phyloP scores from a whole-genome alignment of 306 rosid species.

The Arachis hypogaea region DNA sequence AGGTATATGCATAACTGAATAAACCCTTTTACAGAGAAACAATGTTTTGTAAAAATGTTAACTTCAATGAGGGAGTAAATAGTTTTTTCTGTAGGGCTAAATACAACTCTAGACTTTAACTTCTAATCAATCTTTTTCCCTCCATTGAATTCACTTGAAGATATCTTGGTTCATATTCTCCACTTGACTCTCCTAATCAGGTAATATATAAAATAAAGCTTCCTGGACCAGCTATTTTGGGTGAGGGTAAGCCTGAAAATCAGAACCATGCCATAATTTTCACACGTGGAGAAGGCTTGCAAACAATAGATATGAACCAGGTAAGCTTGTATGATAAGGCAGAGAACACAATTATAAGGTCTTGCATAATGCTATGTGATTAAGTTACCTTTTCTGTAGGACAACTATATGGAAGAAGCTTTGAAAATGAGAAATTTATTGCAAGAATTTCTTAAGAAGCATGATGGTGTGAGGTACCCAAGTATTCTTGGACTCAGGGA shows the following conservation, averaged over 20 bases:
- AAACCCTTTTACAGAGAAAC: conserved; percentile 14
- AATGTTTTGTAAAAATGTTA: background rate
- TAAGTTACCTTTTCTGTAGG: conserved; percentile 51
- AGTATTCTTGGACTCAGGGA: conserved; percentile 96
- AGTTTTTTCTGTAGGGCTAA: background rate
- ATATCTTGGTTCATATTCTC: conserved; percentile 21
- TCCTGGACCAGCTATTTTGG: conserved; percentile 94
- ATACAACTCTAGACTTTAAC: background rate
- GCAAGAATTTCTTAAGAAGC: conserved; percentile 87
- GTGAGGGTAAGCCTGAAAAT: conserved; percentile 99
- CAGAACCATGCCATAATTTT: conserved; percentile 97
- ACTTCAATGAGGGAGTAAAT: conserved; percentile 6
- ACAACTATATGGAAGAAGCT: conserved; percentile 99
- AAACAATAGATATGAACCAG: conserved; percentile 98
- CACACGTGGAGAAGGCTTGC: conserved; percentile 96
- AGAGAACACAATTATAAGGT: conserved; percentile 9
- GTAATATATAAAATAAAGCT: conserved; percentile 91
- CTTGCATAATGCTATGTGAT: conserved; percentile 26
- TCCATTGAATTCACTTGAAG: conserved; percentile 15
- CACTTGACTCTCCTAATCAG: conserved; percentile 48
- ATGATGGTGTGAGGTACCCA: conserved; percentile 88
- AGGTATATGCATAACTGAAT: background rate
- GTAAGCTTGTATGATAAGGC: conserved; percentile 43
- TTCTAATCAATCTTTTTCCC: background rate
- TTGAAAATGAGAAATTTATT: conserved; percentile 94